phyloP scores from a whole-genome alignment of 2,329 filamentous ascomycete species.

The Clonostachys chloroleuca region DNA sequence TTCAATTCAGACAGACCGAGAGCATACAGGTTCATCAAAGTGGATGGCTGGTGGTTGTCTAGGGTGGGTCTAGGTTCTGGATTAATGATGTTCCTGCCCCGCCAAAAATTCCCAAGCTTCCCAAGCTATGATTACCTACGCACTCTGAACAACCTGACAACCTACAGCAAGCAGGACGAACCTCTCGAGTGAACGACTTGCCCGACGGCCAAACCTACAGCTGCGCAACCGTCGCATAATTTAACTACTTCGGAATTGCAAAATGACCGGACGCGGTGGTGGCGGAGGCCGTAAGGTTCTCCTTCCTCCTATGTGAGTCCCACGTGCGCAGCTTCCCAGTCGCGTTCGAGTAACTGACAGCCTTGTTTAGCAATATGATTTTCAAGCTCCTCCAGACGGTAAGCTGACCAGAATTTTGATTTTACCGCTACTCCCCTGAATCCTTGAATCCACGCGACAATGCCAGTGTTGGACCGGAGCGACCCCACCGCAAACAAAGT shows the following conservation, averaged over 20 bases:
- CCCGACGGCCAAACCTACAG: neutral
- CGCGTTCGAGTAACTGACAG: constrained; percentile 12
- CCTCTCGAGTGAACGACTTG: neutral
- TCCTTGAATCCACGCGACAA: neutral
- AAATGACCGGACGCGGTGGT: constrained; percentile 56
- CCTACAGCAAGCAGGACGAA: neutral
- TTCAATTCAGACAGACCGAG: no score
- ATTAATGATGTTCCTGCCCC: constrained; percentile 1
- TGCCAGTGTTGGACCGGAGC: neutral
- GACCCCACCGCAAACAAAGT: neutral
- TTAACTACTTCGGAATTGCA: constrained; percentile 9
- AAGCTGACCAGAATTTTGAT: constrained; percentile 12
- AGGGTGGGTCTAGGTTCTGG: neutral
- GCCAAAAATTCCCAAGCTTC: constrained; percentile 3
- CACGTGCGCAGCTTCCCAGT: neutral
- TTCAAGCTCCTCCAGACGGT: constrained; percentile 73
- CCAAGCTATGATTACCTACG: no score
- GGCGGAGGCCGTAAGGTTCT: constrained; percentile 52
- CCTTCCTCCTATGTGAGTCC: constrained; percentile 48
- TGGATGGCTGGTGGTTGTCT: no score
- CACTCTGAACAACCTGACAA: neutral
- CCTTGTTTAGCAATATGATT: constrained; percentile 34
- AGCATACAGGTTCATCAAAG: no score
- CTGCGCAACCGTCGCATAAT: neutral
- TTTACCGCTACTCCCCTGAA: neutral